Percentiles rank a stretch among this genome's conserved stretches.
Conservation (phyloP, 148 eudicot species). For the Diospyros kaki region DNA sequence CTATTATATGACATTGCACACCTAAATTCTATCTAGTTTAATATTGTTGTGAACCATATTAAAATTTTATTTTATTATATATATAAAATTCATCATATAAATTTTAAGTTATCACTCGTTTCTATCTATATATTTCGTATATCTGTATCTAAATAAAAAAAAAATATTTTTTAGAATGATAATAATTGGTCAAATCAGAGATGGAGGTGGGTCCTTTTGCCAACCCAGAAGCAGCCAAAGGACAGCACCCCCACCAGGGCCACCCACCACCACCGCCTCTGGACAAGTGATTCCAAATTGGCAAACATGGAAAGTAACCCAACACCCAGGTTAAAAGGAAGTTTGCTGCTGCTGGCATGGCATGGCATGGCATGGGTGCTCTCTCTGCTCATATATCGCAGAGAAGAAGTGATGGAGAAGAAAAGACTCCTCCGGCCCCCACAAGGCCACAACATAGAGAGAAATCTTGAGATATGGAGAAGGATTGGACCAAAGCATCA, state of each 20-base stretch:
- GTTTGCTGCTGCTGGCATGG: background rate
- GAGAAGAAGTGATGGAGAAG: background rate
- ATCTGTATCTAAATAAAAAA: too few relatives aligned
- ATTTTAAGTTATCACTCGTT: too few relatives aligned
- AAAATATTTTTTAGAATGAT: too few relatives aligned
- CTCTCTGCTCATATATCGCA: too few relatives aligned
- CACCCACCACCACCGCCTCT: background rate
- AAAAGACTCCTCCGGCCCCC: background rate
- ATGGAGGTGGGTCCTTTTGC: slow-evolving; percentile 1
- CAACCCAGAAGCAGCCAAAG: slow-evolving; percentile 9
- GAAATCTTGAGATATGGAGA: background rate
- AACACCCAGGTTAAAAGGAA: slow-evolving; percentile 18
- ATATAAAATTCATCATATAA: too few relatives aligned
- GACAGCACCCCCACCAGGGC: background rate
- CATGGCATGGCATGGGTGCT: too few relatives aligned
- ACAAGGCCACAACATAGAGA: background rate
- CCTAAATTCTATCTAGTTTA: too few relatives aligned
- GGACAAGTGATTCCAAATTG: slow-evolving; percentile 17
- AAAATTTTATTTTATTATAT: too few relatives aligned
- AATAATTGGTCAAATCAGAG: background rate
- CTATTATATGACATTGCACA: too few relatives aligned
- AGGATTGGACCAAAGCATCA: slow-evolving; percentile 22
- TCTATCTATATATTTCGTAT: too few relatives aligned
- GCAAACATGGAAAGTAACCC: slow-evolving; percentile 24
- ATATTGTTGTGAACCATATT: too few relatives aligned